Evolutionary conservation across 345 rosid genomes (phyloP).

Genomic region (Citrus inodora): DNA sequence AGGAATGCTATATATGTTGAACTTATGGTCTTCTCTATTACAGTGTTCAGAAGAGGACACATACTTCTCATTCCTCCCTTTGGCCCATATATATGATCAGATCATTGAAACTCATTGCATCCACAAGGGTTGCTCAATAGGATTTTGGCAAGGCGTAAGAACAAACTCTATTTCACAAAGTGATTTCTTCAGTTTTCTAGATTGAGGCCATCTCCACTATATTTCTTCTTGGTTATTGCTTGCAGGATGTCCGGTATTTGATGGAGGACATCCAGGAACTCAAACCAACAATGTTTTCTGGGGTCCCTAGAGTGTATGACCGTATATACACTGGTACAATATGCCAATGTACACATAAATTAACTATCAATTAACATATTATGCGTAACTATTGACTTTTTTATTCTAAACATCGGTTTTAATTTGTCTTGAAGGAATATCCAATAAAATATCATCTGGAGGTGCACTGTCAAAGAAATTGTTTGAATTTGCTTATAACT

Average conservation of each 20-base stretch:
- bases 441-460: conserved; percentile 60
- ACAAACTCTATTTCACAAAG: background rate
- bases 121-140: conserved; percentile 71
- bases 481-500: conserved; percentile 72
- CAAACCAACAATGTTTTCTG: conserved; percentile 78
- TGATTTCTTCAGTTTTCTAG: background rate
- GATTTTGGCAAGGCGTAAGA: conserved; percentile 90
- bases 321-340: conserved; percentile 65
- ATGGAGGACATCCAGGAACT: conserved; percentile 84
- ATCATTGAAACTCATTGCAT: conserved; percentile 75
- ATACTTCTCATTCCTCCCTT: conserved; percentile 89
- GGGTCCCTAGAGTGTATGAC: conserved; percentile 90
- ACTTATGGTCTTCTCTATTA: conserved; percentile 9
- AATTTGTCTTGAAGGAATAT: conserved; percentile 51
- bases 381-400: background rate
- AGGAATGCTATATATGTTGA: background rate
- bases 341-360: background rate
- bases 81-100: conserved; percentile 93
- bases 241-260: conserved; percentile 67
- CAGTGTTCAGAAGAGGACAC: conserved; percentile 74
- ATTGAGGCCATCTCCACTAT: background rate
- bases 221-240: background rate
- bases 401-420: background rate
- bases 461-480: conserved; percentile 60
- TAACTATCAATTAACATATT: background rate